Conservation (phyloP, 1,284 basidiomycete species). For the Gomphus bonarii region DNA sequence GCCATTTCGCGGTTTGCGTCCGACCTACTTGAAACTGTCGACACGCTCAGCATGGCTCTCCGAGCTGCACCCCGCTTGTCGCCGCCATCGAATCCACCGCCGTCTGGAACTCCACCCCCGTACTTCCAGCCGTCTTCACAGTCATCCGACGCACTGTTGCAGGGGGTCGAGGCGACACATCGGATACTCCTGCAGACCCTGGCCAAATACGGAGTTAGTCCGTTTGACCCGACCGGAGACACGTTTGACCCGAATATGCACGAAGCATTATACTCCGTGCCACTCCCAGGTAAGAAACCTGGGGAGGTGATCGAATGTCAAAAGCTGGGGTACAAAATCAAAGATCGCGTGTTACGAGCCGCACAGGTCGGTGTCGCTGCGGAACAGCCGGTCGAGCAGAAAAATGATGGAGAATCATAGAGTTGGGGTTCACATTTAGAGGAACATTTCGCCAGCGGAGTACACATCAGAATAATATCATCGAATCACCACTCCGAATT, state of each 20-base stretch:
- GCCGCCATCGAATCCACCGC: constrained; percentile 19
- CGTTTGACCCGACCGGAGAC: constrained; percentile 88
- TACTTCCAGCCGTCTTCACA: constrained; percentile 17
- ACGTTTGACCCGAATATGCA: constrained; percentile 91
- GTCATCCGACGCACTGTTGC: constrained; percentile 49
- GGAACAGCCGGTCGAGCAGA: neutral
- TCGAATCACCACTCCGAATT: constrained; percentile 75
- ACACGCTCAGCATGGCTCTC: constrained; percentile 85
- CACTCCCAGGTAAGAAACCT: constrained; percentile 80
- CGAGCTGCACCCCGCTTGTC: constrained; percentile 68
- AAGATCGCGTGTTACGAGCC: constrained; percentile 84
- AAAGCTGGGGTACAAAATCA: constrained; percentile 89
- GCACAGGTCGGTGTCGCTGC: constrained; percentile 92
- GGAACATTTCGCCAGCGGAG: neutral
- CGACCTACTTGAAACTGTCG: constrained; percentile 87
- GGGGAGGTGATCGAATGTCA: constrained; percentile 89
- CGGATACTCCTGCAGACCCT: constrained; percentile 85
- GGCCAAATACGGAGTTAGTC: constrained; percentile 84
- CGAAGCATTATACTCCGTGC: constrained; percentile 92
- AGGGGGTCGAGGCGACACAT: constrained; percentile 89
- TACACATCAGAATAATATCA: constrained; percentile 17
- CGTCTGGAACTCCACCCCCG: constrained; percentile 15
- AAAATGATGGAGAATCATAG: constrained; percentile 5
- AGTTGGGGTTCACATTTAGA: neutral
- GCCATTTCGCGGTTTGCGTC: constrained; percentile 86